Evolutionary conservation across 345 rosid genomes (phyloP).

Genomic region (Chamaenerion angustifolium): DNA sequence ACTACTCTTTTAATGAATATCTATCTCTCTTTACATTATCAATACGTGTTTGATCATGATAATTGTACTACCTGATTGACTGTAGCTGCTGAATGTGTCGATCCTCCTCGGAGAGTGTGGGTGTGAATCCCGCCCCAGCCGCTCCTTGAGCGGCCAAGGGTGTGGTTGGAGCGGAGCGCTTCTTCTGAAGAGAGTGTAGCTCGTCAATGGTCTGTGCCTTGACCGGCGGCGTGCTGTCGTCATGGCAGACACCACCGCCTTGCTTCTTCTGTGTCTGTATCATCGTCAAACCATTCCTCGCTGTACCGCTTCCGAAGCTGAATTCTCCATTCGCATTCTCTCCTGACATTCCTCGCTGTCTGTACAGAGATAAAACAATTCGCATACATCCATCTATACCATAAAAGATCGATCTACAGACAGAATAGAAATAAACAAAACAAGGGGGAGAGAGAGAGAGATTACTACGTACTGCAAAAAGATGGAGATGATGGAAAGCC

Average conservation of each 20-base stretch:
- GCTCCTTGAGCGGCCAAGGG: constrained; percentile 39
- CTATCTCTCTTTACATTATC: too few species aligned
- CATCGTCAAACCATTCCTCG: constrained; percentile 28
- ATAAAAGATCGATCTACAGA: too few species aligned
- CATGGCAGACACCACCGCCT: constrained; percentile 37
- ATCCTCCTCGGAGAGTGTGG: constrained; percentile 48
- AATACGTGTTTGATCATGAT: too few species aligned
- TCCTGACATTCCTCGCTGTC: constrained; percentile 1
- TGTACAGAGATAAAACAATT: too few species aligned
- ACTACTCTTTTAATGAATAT: too few species aligned
- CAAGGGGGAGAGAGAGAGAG: too few species aligned
- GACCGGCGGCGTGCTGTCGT: constrained; percentile 61
- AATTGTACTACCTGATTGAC: constrained; percentile 98
- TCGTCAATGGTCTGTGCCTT: constrained; percentile 82
- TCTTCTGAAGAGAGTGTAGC: constrained; percentile 86
- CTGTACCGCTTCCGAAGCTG: constrained; percentile 20
- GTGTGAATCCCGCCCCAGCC: constrained; percentile 9
- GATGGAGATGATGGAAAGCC: too few species aligned
- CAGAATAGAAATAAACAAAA: too few species aligned
- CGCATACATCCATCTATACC: too few species aligned
- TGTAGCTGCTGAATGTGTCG: constrained; percentile 84
- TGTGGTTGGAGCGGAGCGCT: constrained; percentile 69
- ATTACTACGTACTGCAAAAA: too few species aligned
- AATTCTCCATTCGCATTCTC: constrained; percentile 21
- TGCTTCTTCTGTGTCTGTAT: constrained; percentile 29